phyloP scores from a whole-genome alignment of 2,329 filamentous ascomycete genomes.

The Colletotrichum scovillei region DNA sequence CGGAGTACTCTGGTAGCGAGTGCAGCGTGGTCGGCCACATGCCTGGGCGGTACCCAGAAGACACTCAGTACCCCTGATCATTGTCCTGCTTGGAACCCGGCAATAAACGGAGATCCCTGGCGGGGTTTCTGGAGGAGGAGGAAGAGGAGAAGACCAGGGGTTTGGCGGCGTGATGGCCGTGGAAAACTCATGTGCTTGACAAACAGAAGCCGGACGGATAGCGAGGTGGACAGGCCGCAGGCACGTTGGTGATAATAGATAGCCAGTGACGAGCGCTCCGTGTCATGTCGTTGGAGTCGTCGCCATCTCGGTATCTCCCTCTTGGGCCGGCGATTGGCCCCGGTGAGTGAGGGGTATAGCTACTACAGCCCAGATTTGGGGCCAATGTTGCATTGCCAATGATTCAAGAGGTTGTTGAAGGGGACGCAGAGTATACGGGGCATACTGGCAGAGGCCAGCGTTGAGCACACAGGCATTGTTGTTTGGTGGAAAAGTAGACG shows the following conservation, averaged over 20 bases:
- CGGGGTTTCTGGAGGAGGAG: neutral
- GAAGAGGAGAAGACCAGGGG: neutral
- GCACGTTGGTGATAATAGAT: neutral
- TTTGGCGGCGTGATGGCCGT: conserved; percentile 2
- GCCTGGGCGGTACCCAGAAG: neutral
- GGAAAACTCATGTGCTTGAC: neutral
- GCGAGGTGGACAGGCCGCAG: neutral
- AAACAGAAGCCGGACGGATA: neutral
- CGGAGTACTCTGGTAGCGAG: neutral
- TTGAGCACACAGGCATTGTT: neutral
- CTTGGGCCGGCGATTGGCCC: conserved; percentile 22
- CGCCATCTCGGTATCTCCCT: conserved; percentile 24
- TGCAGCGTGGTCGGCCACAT: conserved; percentile 4
- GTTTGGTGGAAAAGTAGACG: too few relatives aligned
- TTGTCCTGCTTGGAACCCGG: conserved; percentile 17
- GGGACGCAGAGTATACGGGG: neutral
- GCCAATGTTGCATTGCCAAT: conserved; percentile 30
- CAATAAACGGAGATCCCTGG: conserved; percentile 30
- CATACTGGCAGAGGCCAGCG: neutral
- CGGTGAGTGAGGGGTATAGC: conserved; percentile 26
- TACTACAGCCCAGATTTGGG: conserved; percentile 2
- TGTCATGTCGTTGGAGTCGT: conserved; percentile 29
- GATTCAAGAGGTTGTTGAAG: conserved; percentile 3
- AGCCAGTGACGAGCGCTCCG: conserved; percentile 21
- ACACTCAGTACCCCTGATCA: neutral